A percentile compares a stretch with the other conserved stretches of the same genome.
phyloP scores from a whole-genome alignment of 257 asterid species.

The Ehretia macrophylla region DNA sequence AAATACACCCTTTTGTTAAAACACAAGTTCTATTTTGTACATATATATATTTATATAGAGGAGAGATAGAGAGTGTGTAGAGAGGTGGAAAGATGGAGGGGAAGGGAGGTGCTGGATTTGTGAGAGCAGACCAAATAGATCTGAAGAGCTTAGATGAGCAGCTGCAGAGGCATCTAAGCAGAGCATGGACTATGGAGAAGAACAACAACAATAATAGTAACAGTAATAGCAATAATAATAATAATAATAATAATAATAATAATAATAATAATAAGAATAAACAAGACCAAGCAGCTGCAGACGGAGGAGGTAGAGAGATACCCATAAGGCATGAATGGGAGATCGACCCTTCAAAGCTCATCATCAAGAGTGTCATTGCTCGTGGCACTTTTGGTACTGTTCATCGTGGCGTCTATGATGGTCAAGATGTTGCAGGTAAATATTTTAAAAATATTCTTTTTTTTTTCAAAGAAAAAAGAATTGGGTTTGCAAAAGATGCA shows the following conservation, averaged over 20 bases:
- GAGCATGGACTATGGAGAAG: constrained; percentile 54
- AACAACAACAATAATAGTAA: constrained; percentile 19
- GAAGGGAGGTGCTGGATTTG: constrained; percentile 25
- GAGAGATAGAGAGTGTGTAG: not conserved
- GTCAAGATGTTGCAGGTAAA: constrained; percentile 73
- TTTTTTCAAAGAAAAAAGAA: too few species aligned
- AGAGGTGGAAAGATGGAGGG: not conserved
- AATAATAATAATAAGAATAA: not conserved
- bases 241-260: not conserved
- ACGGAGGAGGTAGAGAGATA: constrained; percentile 30
- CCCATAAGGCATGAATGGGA: constrained; percentile 68
- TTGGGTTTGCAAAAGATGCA: not conserved
- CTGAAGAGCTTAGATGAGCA: constrained; percentile 76
- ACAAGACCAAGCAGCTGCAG: constrained; percentile 11
- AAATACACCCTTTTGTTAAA: not conserved
- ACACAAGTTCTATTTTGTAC: not conserved
- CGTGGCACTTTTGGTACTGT: constrained; percentile 83
- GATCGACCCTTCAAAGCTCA: constrained; percentile 64
- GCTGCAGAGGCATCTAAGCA: constrained; percentile 55
- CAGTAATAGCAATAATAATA: not conserved
- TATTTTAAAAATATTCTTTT: not conserved
- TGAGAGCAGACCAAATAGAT: constrained; percentile 81
- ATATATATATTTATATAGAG: not conserved
- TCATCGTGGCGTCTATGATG: constrained; percentile 76
- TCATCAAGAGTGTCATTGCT: constrained; percentile 58